Base-by-base conservation (phyloP, 805 yeast species). In the Deakozyma indianensis region DNA sequence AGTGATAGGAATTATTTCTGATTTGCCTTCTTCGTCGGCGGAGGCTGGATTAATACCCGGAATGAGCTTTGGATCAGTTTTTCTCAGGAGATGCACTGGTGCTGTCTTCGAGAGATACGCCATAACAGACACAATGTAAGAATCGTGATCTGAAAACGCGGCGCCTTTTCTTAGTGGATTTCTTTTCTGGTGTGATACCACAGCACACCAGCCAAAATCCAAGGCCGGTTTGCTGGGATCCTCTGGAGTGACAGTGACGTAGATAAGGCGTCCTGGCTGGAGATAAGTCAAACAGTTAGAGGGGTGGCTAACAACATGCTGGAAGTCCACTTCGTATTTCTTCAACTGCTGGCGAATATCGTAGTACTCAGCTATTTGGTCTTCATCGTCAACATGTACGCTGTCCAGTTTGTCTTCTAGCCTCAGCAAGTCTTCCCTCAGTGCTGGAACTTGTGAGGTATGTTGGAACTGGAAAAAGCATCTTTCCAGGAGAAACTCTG, bases 181-280 rank as follows among this genome's bases (percentile, higher is more conserved):
- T 59, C 97, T 73, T 62, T 86, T 88, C 38, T 75, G 69, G 54
- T 80, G 83, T 42, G 78, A 76, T 9, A 83, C 77, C 11, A 88
- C 92, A 58, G 84, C 82, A 47, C 90, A 96, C 98, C 98, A 92
- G n/a, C 96, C 96, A 60, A 87, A 94, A 49, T 86, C 83, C 42
- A 73, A 63, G 4, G 66, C 67, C 14, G 50, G 51, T 20, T 47
- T 48, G 16, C 47, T 47, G 3, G 50, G 51, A 1, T 50, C 52
- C 15, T 51, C 51, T 11, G 38, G 16, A 22, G 50, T 47, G 43
- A 88, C 70, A 45, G 70, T 71, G 11, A 88, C 75, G 53, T 78
- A 77, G 27, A 88, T 64, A 47, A 92, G 72, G 62, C 98, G 75
- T 24, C 99, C 99, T 15, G 84, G 78, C 61, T 87, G 94, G 55